A percentile compares a stretch with the other conserved stretches of the same genome.
These are phyloP conservation scores for Yamadazyma paraphyllophila DNA, from an alignment of 805 yeast species.

Conservation along the genomic window DNA sequence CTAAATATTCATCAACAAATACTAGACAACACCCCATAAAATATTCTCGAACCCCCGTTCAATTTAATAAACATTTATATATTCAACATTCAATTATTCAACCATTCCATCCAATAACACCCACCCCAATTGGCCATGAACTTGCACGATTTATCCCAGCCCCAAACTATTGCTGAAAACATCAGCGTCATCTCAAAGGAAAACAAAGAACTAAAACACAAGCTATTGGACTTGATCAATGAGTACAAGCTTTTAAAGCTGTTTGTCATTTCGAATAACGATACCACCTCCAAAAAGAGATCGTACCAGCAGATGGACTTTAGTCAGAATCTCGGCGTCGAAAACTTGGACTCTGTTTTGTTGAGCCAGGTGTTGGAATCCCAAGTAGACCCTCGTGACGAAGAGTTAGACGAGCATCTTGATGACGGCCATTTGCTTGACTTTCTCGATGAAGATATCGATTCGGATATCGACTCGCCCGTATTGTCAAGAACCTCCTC, in stretches of 20 bases:
- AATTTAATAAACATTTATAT: no score
- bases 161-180: neutral
- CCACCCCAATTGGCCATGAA: neutral
- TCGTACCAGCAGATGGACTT: neutral
- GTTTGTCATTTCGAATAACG: slow-evolving; percentile 18
- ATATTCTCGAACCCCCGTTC: no score
- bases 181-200: slow-evolving; percentile 26
- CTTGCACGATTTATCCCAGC: neutral
- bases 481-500: slow-evolving; percentile 39
- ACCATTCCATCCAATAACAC: neutral
- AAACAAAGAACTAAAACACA: slow-evolving; percentile 33
- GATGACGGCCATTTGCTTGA: slow-evolving; percentile 4
- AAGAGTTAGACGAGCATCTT: neutral
- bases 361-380: no score
- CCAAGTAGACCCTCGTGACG: no score
- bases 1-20: no score
- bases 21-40: no score
- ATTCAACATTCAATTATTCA: neutral
- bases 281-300: neutral
- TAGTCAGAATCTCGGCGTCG: no score
- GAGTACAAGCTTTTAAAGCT: slow-evolving; percentile 38
- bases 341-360: no score
- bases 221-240: slow-evolving; percentile 35
- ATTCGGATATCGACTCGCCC: slow-evolving; percentile 21
- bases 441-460: slow-evolving; percentile 14